Evolutionary conservation across 2,329 filamentous ascomycete species (phyloP).

Genomic region (Alternaria burnsii): DNA sequence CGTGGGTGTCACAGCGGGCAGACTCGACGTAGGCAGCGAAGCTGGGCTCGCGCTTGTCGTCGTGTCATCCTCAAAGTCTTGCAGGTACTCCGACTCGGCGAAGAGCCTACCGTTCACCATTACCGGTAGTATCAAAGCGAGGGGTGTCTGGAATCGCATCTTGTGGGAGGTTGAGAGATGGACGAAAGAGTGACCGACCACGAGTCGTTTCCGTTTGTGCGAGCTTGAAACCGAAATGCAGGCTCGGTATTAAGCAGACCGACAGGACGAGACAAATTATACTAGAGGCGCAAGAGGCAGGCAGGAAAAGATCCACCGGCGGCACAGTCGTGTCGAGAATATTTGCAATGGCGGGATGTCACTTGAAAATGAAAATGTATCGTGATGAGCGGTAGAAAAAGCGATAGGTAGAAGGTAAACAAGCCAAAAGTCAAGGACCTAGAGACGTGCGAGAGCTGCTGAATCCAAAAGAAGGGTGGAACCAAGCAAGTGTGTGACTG

Average conservation of each 20-base stretch:
- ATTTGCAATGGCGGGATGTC: not conserved
- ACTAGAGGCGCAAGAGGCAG: not conserved
- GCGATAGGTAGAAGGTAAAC: not conserved
- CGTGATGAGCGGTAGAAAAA: not conserved
- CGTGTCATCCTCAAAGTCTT: not conserved
- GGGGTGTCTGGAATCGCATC: constrained; percentile 3
- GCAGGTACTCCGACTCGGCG: not conserved
- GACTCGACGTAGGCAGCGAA: constrained; percentile 5
- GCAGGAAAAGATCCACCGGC: not conserved
- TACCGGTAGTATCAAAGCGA: not conserved
- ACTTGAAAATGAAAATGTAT: not conserved
- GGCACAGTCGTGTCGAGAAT: not conserved
- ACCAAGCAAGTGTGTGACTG: not conserved
- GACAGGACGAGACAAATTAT: not conserved
- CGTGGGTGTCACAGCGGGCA: not conserved
- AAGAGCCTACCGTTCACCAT: constrained; percentile 4
- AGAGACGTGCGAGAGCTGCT: not conserved
- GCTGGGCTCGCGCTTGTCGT: constrained; percentile 14
- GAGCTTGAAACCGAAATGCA: not conserved
- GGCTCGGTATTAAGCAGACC: not conserved
- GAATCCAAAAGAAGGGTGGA: not conserved
- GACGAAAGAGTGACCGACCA: not conserved
- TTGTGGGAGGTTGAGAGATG: not conserved
- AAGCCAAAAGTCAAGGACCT: not conserved
- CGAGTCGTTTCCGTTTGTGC: not conserved